Conservation (phyloP, 805 yeast genomes). For the Kuraishia cidri region DNA sequence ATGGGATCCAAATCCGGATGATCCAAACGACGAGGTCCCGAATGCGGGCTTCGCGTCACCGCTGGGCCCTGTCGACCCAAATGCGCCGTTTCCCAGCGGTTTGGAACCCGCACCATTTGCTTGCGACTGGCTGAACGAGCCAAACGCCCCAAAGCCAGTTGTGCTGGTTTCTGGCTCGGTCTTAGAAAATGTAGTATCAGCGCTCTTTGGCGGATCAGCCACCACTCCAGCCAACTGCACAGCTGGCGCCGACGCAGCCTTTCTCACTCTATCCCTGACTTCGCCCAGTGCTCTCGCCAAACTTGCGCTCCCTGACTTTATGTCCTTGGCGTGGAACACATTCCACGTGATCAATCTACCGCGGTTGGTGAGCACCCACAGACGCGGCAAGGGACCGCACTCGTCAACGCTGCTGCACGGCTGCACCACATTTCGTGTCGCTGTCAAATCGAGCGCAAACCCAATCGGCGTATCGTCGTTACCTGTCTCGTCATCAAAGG, state of each 20-base stretch:
- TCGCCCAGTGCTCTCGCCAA: background rate
- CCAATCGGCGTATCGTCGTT: constrained; percentile 72
- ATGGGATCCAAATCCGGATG: constrained; percentile 3
- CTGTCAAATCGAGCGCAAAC: constrained; percentile 48
- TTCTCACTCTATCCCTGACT: background rate
- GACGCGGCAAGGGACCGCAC: constrained; percentile 54
- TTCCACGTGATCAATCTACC: constrained; percentile 62
- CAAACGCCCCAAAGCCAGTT: too few species aligned
- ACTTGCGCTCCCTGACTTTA: constrained; percentile 19
- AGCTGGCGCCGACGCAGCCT: too few species aligned
- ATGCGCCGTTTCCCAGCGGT: too few species aligned
- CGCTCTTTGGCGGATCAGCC: too few species aligned
- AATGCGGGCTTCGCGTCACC: too few species aligned
- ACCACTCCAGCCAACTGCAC: too few species aligned
- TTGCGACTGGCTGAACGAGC: too few species aligned
- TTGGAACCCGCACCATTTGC: too few species aligned
- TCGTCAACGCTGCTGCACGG: constrained; percentile 54
- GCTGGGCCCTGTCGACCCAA: constrained; percentile 12
- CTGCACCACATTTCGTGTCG: constrained; percentile 30
- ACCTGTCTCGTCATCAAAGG: constrained; percentile 54
- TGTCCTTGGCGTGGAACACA: constrained; percentile 45
- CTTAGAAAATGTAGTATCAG: too few species aligned
- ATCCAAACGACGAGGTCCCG: constrained; percentile 5
- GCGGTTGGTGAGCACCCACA: constrained; percentile 52
- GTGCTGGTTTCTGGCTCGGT: too few species aligned